A percentile compares a stretch with the other conserved stretches of the same genome.
phyloP scores from a whole-genome alignment of 345 rosid genomes.

The Salix brachista region DNA sequence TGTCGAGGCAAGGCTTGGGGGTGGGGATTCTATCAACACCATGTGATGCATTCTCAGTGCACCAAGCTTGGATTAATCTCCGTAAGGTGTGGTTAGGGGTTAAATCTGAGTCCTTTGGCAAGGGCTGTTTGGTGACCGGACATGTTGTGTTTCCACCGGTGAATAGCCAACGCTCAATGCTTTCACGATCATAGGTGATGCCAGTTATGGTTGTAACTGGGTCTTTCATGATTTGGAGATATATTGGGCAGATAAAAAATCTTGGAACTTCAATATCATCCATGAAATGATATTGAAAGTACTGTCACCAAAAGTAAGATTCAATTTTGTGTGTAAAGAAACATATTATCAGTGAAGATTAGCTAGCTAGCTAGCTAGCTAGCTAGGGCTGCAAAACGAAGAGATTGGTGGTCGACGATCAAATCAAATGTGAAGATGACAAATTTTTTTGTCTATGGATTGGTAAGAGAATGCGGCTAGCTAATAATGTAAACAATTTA shows the following conservation, averaged over 20 bases:
- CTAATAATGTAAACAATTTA: not conserved
- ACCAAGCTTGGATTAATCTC: constrained; percentile 68
- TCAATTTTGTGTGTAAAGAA: not conserved
- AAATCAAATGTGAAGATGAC: not conserved
- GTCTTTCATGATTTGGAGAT: constrained; percentile 81
- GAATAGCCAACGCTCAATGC: constrained; percentile 73
- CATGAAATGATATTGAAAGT: constrained; percentile 6
- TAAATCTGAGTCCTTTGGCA: constrained; percentile 52
- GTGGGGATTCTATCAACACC: constrained; percentile 55
- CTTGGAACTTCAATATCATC: constrained; percentile 59
- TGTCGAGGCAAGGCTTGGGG: constrained; percentile 46
- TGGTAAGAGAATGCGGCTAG: constrained; percentile 36
- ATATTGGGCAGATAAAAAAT: constrained; percentile 74
- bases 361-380: not conserved
- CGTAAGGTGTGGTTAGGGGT: constrained; percentile 79
- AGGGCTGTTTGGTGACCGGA: constrained; percentile 61
- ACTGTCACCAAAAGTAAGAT: too few species aligned
- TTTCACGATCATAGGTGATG: constrained; percentile 76
- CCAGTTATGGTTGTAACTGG: constrained; percentile 74
- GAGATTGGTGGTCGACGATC: not conserved
- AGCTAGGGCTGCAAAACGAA: not conserved
- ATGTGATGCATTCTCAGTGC: constrained; percentile 43
- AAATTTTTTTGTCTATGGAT: not conserved
- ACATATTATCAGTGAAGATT: not conserved
- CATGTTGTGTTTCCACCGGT: constrained; percentile 29